Base-by-base conservation (phyloP, 2,329 filamentous ascomycete species). In the Penicillium decumbens region DNA sequence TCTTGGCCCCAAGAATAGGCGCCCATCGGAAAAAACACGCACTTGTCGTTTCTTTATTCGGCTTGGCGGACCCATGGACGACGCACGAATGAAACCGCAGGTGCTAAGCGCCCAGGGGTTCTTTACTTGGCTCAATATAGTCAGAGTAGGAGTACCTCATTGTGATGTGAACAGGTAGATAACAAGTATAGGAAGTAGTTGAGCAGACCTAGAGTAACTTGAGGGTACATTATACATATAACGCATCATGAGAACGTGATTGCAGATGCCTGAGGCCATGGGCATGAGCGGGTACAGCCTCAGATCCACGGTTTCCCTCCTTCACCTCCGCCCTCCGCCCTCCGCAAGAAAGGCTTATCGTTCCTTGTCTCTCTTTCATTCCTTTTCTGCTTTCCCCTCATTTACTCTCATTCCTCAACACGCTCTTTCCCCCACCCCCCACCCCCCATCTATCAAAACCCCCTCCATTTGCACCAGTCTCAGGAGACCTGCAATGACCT, bases 401-500 rank as follows among this genome's bases (percentile, higher is more conserved):
- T 38, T 49, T 44, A 18, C 18, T 15, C n/a, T 9, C 1, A 3
- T 18, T 32, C n/a, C n/a, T 23, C 33, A 18, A 18, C 15, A 7
- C n/a, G 6, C 23, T 12, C 20, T 43, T 24, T 30, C 35, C 30
- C 24, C 35, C 23, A 37, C 4, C 46, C 27, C 35, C 44, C 13
- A 23, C 24, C n/a, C 18, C 15, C 18, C 4, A 10, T 24, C 43
- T 20, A 20, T 10, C 29, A 18, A 18, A 9, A 6, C 9, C 27
- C 27, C 35, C 25, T 23, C 27, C 40, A 25, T 30, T 30, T 27
- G n/a, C 40, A 28, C 29, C 45, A 45, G 33, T 43, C 47, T 47
- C 40, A 51, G 50, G 43, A 55, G 43, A 53, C 47, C 45, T 47
- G 47, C 41, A 41, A 53, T 51, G 43, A 49, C 25, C 55, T 39